Evolutionary conservation across 2,329 filamentous ascomycete genomes (phyloP).

Genomic region (Fusarium nanum): DNA sequence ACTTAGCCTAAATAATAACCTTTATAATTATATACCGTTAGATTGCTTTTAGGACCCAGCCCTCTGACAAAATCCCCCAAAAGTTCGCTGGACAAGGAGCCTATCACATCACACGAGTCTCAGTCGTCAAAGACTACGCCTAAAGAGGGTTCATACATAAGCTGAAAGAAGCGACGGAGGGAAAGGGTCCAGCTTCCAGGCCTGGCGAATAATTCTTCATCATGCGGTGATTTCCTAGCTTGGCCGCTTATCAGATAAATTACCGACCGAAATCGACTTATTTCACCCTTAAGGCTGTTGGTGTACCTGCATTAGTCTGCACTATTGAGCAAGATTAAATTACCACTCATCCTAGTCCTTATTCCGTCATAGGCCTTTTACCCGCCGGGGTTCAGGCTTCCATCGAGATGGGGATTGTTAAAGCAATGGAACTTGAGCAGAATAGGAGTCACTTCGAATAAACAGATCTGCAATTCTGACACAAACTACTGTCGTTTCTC

Average conservation of each 20-base stretch:
- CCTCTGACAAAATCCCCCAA: not conserved
- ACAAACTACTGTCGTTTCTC: conserved; percentile 15
- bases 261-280: conserved; percentile 30
- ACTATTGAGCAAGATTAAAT: conserved; percentile 31
- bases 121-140: not conserved
- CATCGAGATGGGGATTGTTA: not conserved
- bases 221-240: conserved; percentile 29
- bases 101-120: conserved; percentile 16
- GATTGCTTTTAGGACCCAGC: not conserved
- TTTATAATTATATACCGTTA: no score
- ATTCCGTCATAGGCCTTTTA: conserved; percentile 12
- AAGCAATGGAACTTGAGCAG: not conserved
- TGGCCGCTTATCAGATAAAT: conserved; percentile 32
- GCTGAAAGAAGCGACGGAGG: conserved; percentile 25
- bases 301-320: conserved; percentile 38
- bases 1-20: no score
- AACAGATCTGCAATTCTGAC: conserved; percentile 22
- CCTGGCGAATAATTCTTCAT: conserved; percentile 16
- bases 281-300: conserved; percentile 21
- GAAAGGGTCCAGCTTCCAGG: conserved; percentile 25
- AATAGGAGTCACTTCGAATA: conserved; percentile 14
- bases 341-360: conserved; percentile 16
- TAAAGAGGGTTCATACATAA: no score
- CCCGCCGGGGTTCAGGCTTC: not conserved
- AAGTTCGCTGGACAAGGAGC: not conserved